Evolutionary conservation across 2,329 filamentous ascomycete genomes (phyloP).

Genomic region (Pseudogymnoascus sp.): DNA sequence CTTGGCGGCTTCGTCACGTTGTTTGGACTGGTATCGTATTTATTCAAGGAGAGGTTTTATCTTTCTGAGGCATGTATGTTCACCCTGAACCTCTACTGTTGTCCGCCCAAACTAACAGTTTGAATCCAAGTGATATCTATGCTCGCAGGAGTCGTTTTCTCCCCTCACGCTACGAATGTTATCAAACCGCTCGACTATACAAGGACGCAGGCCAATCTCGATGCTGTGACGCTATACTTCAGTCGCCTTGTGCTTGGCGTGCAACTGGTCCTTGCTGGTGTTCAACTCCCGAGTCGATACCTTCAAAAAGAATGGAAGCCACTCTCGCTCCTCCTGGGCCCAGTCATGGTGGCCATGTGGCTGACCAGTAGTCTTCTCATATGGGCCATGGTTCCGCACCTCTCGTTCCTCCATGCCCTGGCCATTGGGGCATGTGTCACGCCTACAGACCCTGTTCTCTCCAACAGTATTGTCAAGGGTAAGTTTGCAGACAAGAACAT

Average conservation of each 20-base stretch:
- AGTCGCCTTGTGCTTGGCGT: conserved; percentile 80
- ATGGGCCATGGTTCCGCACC: conserved; percentile 64
- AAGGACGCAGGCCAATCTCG: conserved; percentile 44
- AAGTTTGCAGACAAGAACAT: conserved; percentile 90
- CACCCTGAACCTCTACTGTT: neutral
- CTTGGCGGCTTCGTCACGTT: conserved; percentile 80
- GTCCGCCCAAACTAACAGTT: neutral
- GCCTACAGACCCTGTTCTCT: conserved; percentile 80
- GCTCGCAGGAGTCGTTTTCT: conserved; percentile 68
- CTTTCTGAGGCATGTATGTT: conserved; percentile 75
- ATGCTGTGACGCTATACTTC: conserved; percentile 73
- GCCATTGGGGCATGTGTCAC: conserved; percentile 81
- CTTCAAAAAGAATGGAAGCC: conserved; percentile 70
- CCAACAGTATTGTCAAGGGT: conserved; percentile 85
- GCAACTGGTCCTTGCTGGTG: conserved; percentile 79
- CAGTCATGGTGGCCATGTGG: conserved; percentile 85
- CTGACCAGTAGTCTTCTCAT: conserved; percentile 68
- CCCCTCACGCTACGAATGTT: conserved; percentile 67
- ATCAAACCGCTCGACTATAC: conserved; percentile 72
- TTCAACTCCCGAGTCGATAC: conserved; percentile 80
- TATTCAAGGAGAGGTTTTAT: conserved; percentile 84
- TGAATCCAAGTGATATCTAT: conserved; percentile 64
- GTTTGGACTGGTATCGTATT: conserved; percentile 84
- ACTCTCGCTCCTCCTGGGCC: conserved; percentile 65
- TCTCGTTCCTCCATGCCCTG: conserved; percentile 69